Percentiles rank a stretch among this genome's conserved stretches.
These are phyloP conservation scores for Curvularia eragrostidis DNA, from an alignment of 2,329 filamentous ascomycete species.

Conservation along the genomic window DNA sequence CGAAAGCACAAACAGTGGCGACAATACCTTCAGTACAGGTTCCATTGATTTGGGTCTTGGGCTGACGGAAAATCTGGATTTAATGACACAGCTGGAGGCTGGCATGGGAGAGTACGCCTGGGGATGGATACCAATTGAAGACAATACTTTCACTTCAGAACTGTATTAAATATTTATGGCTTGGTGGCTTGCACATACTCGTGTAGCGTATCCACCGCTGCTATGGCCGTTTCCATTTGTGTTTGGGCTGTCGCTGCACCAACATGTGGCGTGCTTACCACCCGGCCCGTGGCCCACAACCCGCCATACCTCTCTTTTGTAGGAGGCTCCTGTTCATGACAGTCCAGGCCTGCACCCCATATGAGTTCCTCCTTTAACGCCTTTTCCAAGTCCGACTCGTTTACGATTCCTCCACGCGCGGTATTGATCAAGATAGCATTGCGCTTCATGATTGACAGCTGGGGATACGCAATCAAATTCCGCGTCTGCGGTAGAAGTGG, in stretches of 20 bases:
- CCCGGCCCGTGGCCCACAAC: constrained; percentile 52
- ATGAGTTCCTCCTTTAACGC: constrained; percentile 53
- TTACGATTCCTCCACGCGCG: constrained; percentile 57
- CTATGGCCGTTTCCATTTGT: constrained; percentile 47
- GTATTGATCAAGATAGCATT: constrained; percentile 56
- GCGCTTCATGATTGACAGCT: constrained; percentile 52
- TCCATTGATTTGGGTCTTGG: constrained; percentile 12
- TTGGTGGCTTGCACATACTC: constrained; percentile 17
- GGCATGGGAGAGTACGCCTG: constrained; percentile 45
- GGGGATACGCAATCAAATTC: constrained; percentile 39
- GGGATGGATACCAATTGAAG: constrained; percentile 25
- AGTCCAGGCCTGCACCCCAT: constrained; percentile 57
- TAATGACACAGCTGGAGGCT: constrained; percentile 37
- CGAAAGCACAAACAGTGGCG: not conserved
- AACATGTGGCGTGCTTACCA: constrained; percentile 60
- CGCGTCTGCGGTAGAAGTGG: constrained; percentile 35
- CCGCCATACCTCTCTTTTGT: constrained; percentile 50
- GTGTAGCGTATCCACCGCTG: constrained; percentile 41
- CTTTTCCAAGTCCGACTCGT: constrained; percentile 55
- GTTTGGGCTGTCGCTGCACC: constrained; percentile 55
- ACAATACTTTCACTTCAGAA: constrained; percentile 4
- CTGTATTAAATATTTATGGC: not conserved
- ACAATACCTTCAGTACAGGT: not conserved
- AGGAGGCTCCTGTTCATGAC: constrained; percentile 57
- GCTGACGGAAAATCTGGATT: constrained; percentile 17